phyloP scores from a whole-genome alignment of 1,139 yeast species.

The Diutina catenulata region DNA sequence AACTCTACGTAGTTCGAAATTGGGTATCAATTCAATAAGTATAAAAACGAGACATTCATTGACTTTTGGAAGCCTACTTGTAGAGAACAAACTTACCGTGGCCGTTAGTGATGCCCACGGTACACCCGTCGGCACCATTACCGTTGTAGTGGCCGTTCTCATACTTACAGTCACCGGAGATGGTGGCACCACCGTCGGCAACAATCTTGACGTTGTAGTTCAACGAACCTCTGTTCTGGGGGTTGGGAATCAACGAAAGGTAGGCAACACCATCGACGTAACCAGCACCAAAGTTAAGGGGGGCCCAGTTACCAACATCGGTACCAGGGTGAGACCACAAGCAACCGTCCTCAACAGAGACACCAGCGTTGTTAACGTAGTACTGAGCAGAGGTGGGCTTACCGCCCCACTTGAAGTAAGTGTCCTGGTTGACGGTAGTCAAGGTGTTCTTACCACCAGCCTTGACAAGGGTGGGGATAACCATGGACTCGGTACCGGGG shows the following conservation, averaged over 20 bases:
- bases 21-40: not conserved
- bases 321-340: conserved; percentile 59
- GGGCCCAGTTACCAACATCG: conserved; percentile 78
- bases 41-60: not conserved
- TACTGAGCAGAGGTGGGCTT: conserved; percentile 62
- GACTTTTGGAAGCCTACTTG: conserved; percentile 10
- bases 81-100: conserved; percentile 59
- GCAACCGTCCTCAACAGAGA: conserved; percentile 61
- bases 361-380: conserved; percentile 77
- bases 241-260: conserved; percentile 72
- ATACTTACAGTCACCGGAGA: conserved; percentile 53
- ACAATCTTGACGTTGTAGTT: conserved; percentile 62
- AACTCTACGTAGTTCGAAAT: too few species aligned
- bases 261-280: conserved; percentile 48
- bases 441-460: conserved; percentile 48
- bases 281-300: conserved; percentile 72
- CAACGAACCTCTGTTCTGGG: conserved; percentile 52
- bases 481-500: conserved; percentile 87
- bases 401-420: conserved; percentile 58
- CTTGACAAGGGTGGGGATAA: conserved; percentile 58
- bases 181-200: conserved; percentile 39
- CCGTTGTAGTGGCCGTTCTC: conserved; percentile 55
- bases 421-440: conserved; percentile 52
- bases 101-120: conserved; percentile 60
- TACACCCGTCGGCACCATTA: conserved; percentile 62